A percentile compares a stretch with the other conserved stretches of the same genome.
Evolutionary conservation across 768 basidiomycete genomes (phyloP).

Genomic region (Daedalea quercina): DNA sequence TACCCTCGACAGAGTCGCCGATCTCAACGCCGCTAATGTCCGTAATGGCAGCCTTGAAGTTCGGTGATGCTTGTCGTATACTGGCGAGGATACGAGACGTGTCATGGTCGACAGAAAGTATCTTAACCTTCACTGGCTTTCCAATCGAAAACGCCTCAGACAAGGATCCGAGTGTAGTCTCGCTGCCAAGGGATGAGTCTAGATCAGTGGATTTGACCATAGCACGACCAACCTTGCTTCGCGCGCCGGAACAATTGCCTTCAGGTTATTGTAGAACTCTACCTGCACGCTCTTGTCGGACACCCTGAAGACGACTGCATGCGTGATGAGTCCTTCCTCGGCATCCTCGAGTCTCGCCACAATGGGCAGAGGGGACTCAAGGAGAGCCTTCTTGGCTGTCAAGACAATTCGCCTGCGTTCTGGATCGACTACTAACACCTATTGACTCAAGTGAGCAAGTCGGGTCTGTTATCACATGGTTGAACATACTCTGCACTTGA

Average conservation of each 20-base stretch:
- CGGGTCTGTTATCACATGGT: background rate
- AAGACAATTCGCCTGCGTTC: constrained; percentile 75
- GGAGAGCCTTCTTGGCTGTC: constrained; percentile 86
- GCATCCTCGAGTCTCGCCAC: constrained; percentile 61
- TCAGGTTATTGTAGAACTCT: constrained; percentile 86
- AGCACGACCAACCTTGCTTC: constrained; percentile 65
- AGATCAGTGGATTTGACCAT: constrained; percentile 1
- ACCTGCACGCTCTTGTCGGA: constrained; percentile 75
- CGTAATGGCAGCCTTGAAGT: constrained; percentile 37
- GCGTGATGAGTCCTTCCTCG: constrained; percentile 60
- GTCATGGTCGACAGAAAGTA: constrained; percentile 56
- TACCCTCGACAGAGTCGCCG: constrained; percentile 65
- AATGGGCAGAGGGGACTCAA: constrained; percentile 74
- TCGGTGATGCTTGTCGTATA: constrained; percentile 69
- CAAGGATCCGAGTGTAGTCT: constrained; percentile 50
- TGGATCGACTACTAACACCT: constrained; percentile 81
- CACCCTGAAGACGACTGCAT: constrained; percentile 82
- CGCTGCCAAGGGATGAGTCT: constrained; percentile 37
- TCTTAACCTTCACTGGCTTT: constrained; percentile 78
- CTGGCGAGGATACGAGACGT: constrained; percentile 72
- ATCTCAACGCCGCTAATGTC: constrained; percentile 75
- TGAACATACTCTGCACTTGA: constrained; percentile 76
- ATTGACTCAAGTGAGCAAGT: constrained; percentile 2
- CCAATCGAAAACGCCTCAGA: constrained; percentile 67
- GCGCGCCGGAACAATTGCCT: constrained; percentile 70